phyloP scores from a whole-genome alignment of 768 basidiomycete species.

The Suillus cothurnatus region DNA sequence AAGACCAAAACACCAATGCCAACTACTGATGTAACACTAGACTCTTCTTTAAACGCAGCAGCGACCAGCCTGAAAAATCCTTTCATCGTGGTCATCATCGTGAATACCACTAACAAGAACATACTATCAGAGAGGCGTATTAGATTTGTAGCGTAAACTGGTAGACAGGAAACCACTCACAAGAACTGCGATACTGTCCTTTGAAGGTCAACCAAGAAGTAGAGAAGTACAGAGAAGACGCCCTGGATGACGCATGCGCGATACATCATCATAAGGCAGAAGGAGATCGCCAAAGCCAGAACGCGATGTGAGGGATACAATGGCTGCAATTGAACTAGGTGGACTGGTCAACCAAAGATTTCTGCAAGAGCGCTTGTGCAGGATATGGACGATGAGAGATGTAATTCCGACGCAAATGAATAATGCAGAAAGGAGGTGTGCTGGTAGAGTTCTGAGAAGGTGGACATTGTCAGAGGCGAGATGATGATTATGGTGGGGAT shows the following conservation, averaged over 20 bases:
- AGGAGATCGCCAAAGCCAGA: slow-evolving; percentile 66
- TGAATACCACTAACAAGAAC: too few species aligned
- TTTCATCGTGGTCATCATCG: too few species aligned
- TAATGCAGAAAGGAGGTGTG: slow-evolving; percentile 49
- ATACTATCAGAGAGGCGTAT: too few species aligned
- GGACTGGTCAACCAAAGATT: slow-evolving; percentile 52
- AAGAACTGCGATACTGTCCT: too few species aligned
- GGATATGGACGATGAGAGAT: slow-evolving; percentile 50
- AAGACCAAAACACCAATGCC: too few species aligned
- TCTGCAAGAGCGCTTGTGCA: slow-evolving; percentile 49
- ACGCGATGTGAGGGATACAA: slow-evolving; percentile 56
- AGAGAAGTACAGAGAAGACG: too few species aligned
- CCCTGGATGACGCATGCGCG: slow-evolving; percentile 30
- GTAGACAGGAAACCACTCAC: too few species aligned
- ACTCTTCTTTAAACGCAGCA: too few species aligned
- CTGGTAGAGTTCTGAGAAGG: slow-evolving; percentile 49
- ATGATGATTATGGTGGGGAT: not conserved
- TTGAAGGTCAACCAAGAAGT: too few species aligned
- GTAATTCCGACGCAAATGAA: slow-evolving; percentile 50
- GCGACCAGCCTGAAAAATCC: too few species aligned
- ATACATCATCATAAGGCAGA: slow-evolving; percentile 57
- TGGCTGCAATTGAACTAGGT: slow-evolving; percentile 62
- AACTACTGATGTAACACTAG: too few species aligned
- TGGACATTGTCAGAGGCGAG: slow-evolving; percentile 6
- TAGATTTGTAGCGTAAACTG: too few species aligned